Percentiles rank a stretch among this genome's conserved stretches.
These are phyloP conservation scores for Stephania cephalantha DNA, from an alignment of 164 flowering plant genomes.

Conservation along the genomic window DNA sequence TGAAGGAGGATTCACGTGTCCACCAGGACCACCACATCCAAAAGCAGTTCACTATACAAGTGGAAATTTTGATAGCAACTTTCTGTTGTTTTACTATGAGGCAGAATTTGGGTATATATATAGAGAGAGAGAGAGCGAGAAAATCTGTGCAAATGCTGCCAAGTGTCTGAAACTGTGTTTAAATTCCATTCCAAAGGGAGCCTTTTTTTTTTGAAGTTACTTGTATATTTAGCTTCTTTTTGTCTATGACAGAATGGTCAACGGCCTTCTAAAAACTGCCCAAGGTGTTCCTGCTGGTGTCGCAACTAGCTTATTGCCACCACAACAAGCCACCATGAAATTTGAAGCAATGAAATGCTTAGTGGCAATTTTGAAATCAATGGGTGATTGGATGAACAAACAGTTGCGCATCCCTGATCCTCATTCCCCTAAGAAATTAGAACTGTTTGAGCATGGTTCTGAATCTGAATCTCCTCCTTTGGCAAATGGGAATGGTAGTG, in stretches of 20 bases:
- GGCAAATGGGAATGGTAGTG: constrained; percentile 77
- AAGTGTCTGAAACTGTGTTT: no score
- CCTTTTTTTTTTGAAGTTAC: background rate
- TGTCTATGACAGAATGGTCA: constrained; percentile 76
- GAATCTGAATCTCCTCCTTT: constrained; percentile 46
- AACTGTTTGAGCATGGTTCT: constrained; percentile 45
- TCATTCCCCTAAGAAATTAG: constrained; percentile 55
- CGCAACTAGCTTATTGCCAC: constrained; percentile 75
- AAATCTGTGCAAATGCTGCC: no score
- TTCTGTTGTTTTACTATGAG: no score
- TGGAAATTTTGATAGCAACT: no score
- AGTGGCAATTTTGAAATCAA: constrained; percentile 77
- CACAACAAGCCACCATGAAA: constrained; percentile 87
- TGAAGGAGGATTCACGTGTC: no score
- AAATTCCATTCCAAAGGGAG: no score
- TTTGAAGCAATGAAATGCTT: constrained; percentile 94
- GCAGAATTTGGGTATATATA: no score
- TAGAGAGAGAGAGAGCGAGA: no score
- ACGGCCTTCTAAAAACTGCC: constrained; percentile 99
- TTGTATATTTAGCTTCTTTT: constrained; percentile 4
- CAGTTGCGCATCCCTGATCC: constrained; percentile 90
- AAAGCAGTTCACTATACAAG: no score
- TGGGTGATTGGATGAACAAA: constrained; percentile 99
- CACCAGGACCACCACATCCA: no score
- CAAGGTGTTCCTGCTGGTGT: constrained; percentile 95